A percentile compares a stretch with the other conserved stretches of the same genome.
These are phyloP conservation scores for Thalassiosira ordinaria DNA, from an alignment of 352 stramenopile species.

Conservation along the genomic window DNA sequence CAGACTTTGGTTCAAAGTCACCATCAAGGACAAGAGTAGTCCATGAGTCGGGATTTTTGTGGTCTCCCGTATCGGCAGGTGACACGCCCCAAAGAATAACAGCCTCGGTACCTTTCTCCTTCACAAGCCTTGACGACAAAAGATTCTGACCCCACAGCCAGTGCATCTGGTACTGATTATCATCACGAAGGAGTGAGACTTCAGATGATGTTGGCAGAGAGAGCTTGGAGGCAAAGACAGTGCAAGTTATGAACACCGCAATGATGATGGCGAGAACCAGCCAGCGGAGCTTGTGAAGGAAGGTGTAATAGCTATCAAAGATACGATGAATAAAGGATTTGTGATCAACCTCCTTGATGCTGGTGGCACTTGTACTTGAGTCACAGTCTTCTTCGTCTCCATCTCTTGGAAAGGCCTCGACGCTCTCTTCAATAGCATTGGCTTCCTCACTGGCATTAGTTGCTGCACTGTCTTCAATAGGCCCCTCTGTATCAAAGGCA, in stretches of 20 bases:
- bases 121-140: constrained; percentile 28
- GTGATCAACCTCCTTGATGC: constrained; percentile 3
- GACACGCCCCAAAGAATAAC: constrained; percentile 40
- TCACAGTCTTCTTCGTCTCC: not conserved
- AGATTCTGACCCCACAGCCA: constrained; percentile 47
- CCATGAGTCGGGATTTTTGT: constrained; percentile 18
- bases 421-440: too few species aligned
- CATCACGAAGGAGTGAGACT: constrained; percentile 39
- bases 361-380: too few species aligned
- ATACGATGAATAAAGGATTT: constrained; percentile 53
- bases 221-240: constrained; percentile 39
- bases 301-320: constrained; percentile 43
- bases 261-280: constrained; percentile 24
- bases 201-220: constrained; percentile 48
- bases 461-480: not conserved
- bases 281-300: constrained; percentile 54
- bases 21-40: constrained; percentile 58
- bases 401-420: too few species aligned
- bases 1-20: constrained; percentile 50
- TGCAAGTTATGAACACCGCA: constrained; percentile 25
- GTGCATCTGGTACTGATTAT: constrained; percentile 49
- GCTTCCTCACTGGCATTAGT: constrained; percentile 2
- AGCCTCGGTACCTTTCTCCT: constrained; percentile 27
- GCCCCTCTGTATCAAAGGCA: too few species aligned
- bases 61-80: constrained; percentile 17